phyloP scores from a whole-genome alignment of 139 green algal genomes.

The Chlamydomonas incerta region DNA sequence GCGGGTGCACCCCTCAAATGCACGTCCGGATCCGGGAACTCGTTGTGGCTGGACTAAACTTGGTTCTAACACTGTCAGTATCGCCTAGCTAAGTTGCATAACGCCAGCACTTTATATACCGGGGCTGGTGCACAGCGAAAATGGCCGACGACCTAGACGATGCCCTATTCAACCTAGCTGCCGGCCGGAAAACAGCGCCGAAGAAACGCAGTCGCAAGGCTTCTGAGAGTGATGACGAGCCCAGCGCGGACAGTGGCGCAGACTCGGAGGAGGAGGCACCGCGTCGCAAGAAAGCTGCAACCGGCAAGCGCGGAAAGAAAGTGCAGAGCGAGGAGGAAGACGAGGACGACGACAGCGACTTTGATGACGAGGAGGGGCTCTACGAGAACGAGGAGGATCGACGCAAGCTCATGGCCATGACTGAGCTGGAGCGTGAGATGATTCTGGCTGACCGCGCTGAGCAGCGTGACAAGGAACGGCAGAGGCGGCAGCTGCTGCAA shows the following conservation, averaged over 20 bases:
- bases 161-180: constrained; percentile 22
- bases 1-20: too few species aligned
- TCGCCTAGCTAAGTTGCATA: too few species aligned
- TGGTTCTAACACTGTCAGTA: too few species aligned
- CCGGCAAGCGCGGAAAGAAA: constrained; percentile 4
- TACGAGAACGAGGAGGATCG: constrained; percentile 74
- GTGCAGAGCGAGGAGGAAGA: constrained; percentile 47
- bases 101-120: too few species aligned
- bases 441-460: constrained; percentile 69
- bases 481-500: constrained; percentile 55
- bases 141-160: constrained; percentile 44
- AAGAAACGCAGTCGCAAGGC: constrained; percentile 32
- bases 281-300: constrained; percentile 3
- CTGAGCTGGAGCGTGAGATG: constrained; percentile 76
- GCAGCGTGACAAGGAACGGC: constrained; percentile 56
- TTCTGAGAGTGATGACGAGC: constrained; percentile 33
- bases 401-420: constrained; percentile 63
- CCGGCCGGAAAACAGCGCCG: not conserved
- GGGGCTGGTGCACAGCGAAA: too few species aligned
- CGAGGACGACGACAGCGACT: constrained; percentile 52
- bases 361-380: constrained; percentile 59
- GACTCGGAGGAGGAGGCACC: constrained; percentile 26
- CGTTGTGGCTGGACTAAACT: too few species aligned
- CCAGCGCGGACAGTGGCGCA: not conserved
- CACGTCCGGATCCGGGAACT: too few species aligned